Percentiles rank a stretch among this genome's conserved stretches.
These are phyloP conservation scores for Metschnikowia shivogae DNA, from an alignment of 805 yeast species.

Conservation along the genomic window DNA sequence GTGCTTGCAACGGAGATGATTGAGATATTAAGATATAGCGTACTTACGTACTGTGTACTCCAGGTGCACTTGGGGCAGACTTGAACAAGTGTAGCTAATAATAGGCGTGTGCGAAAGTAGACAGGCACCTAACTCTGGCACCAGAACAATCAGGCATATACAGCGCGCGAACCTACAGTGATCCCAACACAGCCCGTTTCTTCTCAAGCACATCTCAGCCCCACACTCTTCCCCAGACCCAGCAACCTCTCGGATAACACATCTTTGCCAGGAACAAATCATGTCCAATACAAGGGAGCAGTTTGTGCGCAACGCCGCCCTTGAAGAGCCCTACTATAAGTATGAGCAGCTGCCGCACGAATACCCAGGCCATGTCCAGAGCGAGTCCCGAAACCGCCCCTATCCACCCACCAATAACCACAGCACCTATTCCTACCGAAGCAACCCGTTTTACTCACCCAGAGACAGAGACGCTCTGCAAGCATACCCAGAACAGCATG, in stretches of 20 bases:
- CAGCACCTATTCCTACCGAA: not conserved
- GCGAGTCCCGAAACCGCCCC: constrained; percentile 3
- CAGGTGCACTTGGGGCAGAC: no score
- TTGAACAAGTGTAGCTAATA: no score
- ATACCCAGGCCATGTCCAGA: not conserved
- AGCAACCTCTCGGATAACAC: no score
- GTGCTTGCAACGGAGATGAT: no score
- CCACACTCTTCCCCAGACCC: no score
- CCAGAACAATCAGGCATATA: no score
- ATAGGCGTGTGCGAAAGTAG: no score
- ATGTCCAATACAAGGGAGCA: constrained; percentile 6
- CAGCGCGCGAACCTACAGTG: no score
- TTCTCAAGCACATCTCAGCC: no score
- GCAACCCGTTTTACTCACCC: not conserved
- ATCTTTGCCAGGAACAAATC: not conserved
- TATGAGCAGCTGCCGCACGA: constrained; percentile 1
- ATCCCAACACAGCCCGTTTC: no score
- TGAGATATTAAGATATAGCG: not conserved
- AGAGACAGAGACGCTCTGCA: not conserved
- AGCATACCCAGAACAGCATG: constrained; percentile 11
- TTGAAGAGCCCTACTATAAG: constrained; percentile 1
- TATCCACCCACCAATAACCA: constrained; percentile 6
- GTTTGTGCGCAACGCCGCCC: constrained; percentile 12
- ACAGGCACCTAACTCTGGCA: no score
- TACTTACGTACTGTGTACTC: no score